Evolutionary conservation across 257 asterid genomes (phyloP), one percentile per base, ranked within the genome.

Genomic region (Solanum infundibuliforme): DNA sequence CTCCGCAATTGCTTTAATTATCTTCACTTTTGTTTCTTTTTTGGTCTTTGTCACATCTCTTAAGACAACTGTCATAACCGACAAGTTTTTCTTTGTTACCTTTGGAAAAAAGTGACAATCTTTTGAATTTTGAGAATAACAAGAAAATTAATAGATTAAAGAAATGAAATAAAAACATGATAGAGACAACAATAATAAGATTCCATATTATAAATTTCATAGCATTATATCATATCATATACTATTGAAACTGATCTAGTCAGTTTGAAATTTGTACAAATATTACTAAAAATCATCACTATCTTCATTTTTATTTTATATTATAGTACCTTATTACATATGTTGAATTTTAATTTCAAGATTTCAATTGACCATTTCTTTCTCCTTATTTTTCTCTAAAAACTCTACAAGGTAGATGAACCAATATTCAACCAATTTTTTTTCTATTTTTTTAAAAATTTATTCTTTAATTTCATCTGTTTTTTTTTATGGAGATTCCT

Each of bases 361-460:
- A 81, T 86, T 73, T 39, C 87, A 16, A 66, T 69, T 35, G 94
- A 92, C 94, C 93, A 89, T 88, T 91, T 93, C 92, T 89, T 91
- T 87, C 90, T 90, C 93, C 96, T 86, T 65, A 41, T 79, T 92
- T 92, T 81, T 76, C 97, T 92, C 87, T 90, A 86, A 35, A 39
- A 35, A 32, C 83, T n/a, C 27, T 62, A 35, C 25, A 84, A 11
- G 36, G 79, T 69, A 25, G 76, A 41, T 20, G 85, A 16, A 86
- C 46, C 52, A 86, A 60, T 62, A 48, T 60, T 60, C 38, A 86
- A 21, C 66, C 74, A 58, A 52, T 7, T 25, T 27, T 9, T 68
- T 12, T 32, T 88, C 8, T 32, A 55, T 13, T 48, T 52, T 6
- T 16, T 48, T 2, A 9, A 39, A 38, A 36, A 36, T 21, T 14